Percentiles rank a stretch among this genome's conserved stretches.
Evolutionary conservation across 2,329 filamentous ascomycete genomes (phyloP).

Genomic region (Cytospora schulzeri): DNA sequence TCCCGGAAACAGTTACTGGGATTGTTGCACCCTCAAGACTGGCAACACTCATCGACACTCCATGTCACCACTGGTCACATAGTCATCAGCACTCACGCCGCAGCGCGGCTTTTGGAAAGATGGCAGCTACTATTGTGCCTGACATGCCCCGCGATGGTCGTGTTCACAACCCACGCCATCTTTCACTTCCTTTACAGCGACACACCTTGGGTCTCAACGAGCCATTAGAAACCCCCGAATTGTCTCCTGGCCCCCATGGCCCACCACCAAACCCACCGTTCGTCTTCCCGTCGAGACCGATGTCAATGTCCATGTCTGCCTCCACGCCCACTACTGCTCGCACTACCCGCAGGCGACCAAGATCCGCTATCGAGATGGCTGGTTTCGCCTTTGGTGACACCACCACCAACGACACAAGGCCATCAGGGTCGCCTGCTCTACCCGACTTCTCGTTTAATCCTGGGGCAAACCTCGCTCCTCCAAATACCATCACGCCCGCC

Average conservation of each 20-base stretch:
- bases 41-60: slow-evolving; percentile 26
- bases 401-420: slow-evolving; percentile 33
- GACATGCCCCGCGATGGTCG: slow-evolving; percentile 32
- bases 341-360: slow-evolving; percentile 52
- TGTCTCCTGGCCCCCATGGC: slow-evolving; percentile 40
- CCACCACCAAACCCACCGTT: slow-evolving; percentile 66
- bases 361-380: slow-evolving; percentile 54
- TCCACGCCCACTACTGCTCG: slow-evolving; percentile 53
- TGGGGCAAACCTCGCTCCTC: slow-evolving; percentile 32
- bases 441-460: slow-evolving; percentile 51
- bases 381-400: slow-evolving; percentile 35
- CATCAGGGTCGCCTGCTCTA: slow-evolving; percentile 45
- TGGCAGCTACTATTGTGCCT: slow-evolving; percentile 38
- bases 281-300: slow-evolving; percentile 58
- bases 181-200: slow-evolving; percentile 34
- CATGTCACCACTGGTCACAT: slow-evolving; percentile 44
- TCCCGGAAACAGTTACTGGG: slow-evolving; percentile 9
- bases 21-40: not conserved
- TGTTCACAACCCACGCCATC: slow-evolving; percentile 29
- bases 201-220: slow-evolving; percentile 34
- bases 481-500: slow-evolving; percentile 30
- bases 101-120: slow-evolving; percentile 47
- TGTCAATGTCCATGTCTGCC: slow-evolving; percentile 48
- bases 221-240: slow-evolving; percentile 35
- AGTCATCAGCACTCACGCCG: slow-evolving; percentile 50